phyloP scores from a whole-genome alignment of 345 rosid genomes.

The Raphanus sativus region DNA sequence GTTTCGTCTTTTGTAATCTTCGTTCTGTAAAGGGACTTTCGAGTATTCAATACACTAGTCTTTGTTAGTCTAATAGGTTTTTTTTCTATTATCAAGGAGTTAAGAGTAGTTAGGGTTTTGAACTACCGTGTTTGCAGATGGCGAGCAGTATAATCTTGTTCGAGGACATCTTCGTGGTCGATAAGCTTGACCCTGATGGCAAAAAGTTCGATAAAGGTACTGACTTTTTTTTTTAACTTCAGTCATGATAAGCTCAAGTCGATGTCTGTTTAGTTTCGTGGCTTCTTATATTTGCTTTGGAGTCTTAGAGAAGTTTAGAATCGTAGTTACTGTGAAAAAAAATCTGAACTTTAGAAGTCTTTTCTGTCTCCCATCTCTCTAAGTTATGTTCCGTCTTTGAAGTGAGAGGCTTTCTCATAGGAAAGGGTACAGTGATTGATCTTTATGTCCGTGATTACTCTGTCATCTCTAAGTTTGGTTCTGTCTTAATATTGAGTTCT shows the following conservation, averaged over 20 bases:
- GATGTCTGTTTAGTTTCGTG: neutral
- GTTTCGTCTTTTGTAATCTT: neutral
- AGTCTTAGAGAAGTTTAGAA: neutral
- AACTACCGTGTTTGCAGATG: conserved; percentile 22
- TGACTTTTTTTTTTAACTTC: neutral
- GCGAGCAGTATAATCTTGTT: conserved; percentile 34
- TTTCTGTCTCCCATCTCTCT: neutral
- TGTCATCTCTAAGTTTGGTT: neutral
- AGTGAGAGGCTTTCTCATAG: neutral
- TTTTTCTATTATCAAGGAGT: neutral
- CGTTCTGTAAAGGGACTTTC: neutral
- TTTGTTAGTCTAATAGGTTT: neutral
- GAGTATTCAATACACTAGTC: neutral
- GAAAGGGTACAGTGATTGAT: too few relatives aligned
- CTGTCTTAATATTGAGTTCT: neutral
- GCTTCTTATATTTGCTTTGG: neutral
- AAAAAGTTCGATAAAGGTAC: conserved; percentile 82
- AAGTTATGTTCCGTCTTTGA: neutral
- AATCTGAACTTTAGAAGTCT: neutral
- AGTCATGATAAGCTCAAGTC: neutral
- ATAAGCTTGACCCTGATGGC: conserved; percentile 66
- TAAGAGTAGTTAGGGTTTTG: conserved; percentile 5
- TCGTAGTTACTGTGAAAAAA: neutral
- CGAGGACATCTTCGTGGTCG: conserved; percentile 71
- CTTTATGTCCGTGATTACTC: neutral